A percentile compares a stretch with the other conserved stretches of the same genome.
These are phyloP conservation scores for Arachnomyces sp. DNA, from an alignment of 2,329 filamentous ascomycete genomes.

Conservation along the genomic window DNA sequence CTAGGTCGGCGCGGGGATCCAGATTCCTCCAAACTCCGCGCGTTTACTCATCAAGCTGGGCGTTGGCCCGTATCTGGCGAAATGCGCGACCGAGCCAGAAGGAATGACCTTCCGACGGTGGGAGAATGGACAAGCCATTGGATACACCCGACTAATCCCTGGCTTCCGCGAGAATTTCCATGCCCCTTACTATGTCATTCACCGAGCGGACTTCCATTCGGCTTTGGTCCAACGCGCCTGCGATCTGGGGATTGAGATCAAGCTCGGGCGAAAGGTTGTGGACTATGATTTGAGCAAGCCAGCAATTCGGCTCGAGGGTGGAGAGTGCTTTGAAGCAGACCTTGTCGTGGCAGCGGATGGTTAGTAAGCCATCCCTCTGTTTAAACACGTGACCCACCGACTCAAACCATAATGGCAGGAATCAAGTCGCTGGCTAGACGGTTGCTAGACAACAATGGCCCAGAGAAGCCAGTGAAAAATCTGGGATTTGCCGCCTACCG, in stretches of 20 bases:
- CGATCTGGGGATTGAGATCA: constrained; percentile 32
- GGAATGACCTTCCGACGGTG: constrained; percentile 28
- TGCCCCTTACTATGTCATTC: constrained; percentile 22
- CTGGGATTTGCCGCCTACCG: too few relatives aligned
- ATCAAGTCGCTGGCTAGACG: too few relatives aligned
- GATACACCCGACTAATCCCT: constrained; percentile 26
- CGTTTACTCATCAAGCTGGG: constrained; percentile 10
- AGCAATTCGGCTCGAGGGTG: constrained; percentile 26
- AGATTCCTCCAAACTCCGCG: constrained; percentile 18
- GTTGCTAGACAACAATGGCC: too few relatives aligned
- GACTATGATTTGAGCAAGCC: constrained; percentile 11
- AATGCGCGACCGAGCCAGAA: constrained; percentile 17
- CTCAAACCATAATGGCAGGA: too few relatives aligned
- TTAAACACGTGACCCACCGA: constrained; percentile 4
- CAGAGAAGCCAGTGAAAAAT: too few relatives aligned
- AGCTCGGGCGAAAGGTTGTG: constrained; percentile 18
- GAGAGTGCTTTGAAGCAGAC: constrained; percentile 24
- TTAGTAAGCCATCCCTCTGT: constrained; percentile 24
- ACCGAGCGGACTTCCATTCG: constrained; percentile 26
- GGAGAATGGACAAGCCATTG: constrained; percentile 22
- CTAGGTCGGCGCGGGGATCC: constrained; percentile 19
- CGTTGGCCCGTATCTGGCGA: constrained; percentile 2
- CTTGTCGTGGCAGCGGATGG: constrained; percentile 44
- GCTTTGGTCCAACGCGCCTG: constrained; percentile 19
- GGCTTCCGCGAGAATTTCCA: constrained; percentile 19